These are phyloP conservation scores for Aechmea fasciata DNA, from an alignment of 176 grass and related monocot species.

Conservation along the genomic window DNA sequence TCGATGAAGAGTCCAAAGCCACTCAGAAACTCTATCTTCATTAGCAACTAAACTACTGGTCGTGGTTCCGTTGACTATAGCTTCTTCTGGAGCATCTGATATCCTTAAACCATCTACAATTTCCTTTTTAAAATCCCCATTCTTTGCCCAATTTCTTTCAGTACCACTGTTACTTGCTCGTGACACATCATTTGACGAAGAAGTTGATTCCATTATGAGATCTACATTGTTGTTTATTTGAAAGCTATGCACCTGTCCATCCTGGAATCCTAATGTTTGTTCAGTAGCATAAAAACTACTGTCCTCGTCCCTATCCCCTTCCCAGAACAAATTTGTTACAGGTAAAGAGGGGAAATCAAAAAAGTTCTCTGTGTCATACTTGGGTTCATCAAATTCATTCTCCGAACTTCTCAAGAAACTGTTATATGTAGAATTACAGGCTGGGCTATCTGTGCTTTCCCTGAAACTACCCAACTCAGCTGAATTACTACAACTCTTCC, in stretches of 20 bases:
- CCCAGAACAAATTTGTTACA: conserved; percentile 54
- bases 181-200: conserved; percentile 37
- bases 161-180: conserved; percentile 45
- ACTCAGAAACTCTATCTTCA: conserved; percentile 87
- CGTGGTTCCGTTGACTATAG: conserved; percentile 37
- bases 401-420: conserved; percentile 45
- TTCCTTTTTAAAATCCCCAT: conserved; percentile 37
- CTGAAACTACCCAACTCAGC: conserved; percentile 50
- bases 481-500: conserved; percentile 54
- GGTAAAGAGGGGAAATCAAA: conserved; percentile 54
- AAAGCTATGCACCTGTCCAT: conserved; percentile 74
- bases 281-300: conserved; percentile 40
- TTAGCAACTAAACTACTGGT: conserved; percentile 27
- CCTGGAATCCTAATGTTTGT: conserved; percentile 31
- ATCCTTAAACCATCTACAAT: conserved; percentile 56
- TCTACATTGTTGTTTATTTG: conserved; percentile 93
- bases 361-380: conserved; percentile 60
- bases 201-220: conserved; percentile 82
- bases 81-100: conserved; percentile 53
- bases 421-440: conserved; percentile 37
- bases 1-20: conserved; percentile 95
- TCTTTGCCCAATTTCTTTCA: conserved; percentile 43
- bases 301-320: conserved; percentile 28
- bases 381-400: conserved; percentile 59
- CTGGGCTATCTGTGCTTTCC: conserved; percentile 36